A percentile compares a stretch with the other conserved stretches of the same genome.
Evolutionary conservation across 257 asterid species (phyloP).

Genomic region (Petrea volubilis): DNA sequence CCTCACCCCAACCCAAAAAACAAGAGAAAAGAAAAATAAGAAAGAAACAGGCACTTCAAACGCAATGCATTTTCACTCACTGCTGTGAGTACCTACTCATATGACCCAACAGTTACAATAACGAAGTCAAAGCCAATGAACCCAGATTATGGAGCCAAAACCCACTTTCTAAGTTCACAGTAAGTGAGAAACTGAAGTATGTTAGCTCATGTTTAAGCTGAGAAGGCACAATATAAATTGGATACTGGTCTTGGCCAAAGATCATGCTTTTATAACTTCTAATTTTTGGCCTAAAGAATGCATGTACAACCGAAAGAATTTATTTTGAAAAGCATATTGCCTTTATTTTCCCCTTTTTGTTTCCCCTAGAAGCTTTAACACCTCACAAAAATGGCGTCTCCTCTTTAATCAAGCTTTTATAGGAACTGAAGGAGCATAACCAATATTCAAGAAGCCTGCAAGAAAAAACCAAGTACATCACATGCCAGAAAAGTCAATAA

Average conservation of each 20-base stretch:
- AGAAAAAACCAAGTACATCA: background rate
- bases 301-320: background rate
- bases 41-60: background rate
- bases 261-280: background rate
- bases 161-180: background rate
- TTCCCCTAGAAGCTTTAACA: background rate
- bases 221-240: conserved; percentile 8
- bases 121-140: conserved; percentile 13
- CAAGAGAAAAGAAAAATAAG: background rate
- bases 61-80: conserved; percentile 5
- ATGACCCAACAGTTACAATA: conserved; percentile 21
- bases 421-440: background rate
- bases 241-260: background rate
- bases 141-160: background rate
- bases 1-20: too few species aligned
- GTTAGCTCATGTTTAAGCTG: conserved; percentile 9
- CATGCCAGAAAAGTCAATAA: conserved; percentile 13
- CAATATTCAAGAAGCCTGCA: conserved; percentile 9
- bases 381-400: conserved; percentile 14
- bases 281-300: background rate
- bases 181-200: background rate
- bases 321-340: background rate
- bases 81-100: background rate
- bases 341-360: background rate
- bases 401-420: conserved; percentile 16